A percentile compares a stretch with the other conserved stretches of the same genome.
phyloP scores from a whole-genome alignment of 768 basidiomycete species.

The Lactifluus echinatus region DNA sequence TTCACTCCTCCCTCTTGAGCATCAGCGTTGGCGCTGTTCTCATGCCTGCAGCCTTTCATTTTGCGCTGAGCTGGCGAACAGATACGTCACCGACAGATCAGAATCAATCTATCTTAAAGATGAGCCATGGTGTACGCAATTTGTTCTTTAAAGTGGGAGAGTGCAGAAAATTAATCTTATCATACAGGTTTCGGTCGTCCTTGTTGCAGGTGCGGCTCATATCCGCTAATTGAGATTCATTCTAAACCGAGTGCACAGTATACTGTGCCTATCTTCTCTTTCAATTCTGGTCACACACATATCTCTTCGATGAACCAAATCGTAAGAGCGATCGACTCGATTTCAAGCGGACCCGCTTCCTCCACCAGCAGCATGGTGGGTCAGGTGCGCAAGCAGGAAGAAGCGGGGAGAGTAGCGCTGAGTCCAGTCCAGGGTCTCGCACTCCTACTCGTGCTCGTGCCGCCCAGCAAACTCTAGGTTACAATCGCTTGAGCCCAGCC shows the following conservation, averaged over 20 bases:
- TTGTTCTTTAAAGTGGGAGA: neutral
- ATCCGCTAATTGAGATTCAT: neutral
- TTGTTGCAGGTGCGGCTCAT: constrained; percentile 51
- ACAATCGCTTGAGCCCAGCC: constrained; percentile 4
- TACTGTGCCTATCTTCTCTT: constrained; percentile 71
- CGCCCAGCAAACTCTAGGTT: neutral
- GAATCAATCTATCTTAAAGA: constrained; percentile 45
- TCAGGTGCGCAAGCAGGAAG: neutral
- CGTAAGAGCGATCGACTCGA: constrained; percentile 18
- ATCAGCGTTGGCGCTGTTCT: constrained; percentile 75
- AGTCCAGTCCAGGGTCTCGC: neutral
- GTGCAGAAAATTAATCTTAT: neutral
- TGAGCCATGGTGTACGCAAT: constrained; percentile 65
- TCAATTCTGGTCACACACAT: constrained; percentile 70
- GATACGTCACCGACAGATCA: constrained; percentile 26
- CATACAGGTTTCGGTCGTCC: constrained; percentile 58
- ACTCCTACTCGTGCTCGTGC: neutral
- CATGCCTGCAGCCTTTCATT: constrained; percentile 69
- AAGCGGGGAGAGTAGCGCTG: neutral
- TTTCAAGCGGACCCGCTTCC: neutral
- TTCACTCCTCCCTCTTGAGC: constrained; percentile 65
- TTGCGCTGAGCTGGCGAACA: constrained; percentile 37
- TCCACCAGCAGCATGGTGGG: constrained; percentile 3
- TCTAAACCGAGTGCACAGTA: constrained; percentile 34
- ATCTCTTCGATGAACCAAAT: constrained; percentile 46